Percentiles rank a stretch among this genome's conserved stretches.
Conservation (phyloP, 139 green algal genomes). For the Auxenochlorella pyrenoidosa region DNA sequence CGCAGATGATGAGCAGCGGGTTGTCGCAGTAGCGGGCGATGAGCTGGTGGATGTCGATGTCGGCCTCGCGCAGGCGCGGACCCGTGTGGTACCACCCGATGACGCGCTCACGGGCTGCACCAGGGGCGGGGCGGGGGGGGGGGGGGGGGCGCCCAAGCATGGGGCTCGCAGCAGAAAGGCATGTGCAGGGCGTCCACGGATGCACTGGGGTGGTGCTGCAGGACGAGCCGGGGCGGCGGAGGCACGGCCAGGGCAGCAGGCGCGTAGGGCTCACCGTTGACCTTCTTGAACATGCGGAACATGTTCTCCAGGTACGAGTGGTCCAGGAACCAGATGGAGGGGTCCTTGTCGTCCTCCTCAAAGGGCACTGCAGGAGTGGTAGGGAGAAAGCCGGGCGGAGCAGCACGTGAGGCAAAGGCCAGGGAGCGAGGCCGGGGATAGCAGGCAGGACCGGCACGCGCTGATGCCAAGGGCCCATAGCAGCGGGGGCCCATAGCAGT, state of each 20-base stretch:
- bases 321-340: slow-evolving; percentile 99
- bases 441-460: too few species aligned
- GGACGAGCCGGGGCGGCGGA: not conserved
- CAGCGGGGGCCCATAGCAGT: too few species aligned
- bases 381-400: not conserved
- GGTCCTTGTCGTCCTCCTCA: slow-evolving; percentile 97
- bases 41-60: slow-evolving; percentile 95
- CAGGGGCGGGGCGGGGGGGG: not conserved
- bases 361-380: slow-evolving; percentile 87
- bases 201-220: not conserved
- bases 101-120: slow-evolving; percentile 89
- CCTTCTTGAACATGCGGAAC: slow-evolving; percentile 99
- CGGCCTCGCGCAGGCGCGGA: slow-evolving; percentile 89
- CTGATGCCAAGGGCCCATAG: too few species aligned
- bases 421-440: not conserved
- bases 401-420: too few species aligned
- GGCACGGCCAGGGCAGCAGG: not conserved
- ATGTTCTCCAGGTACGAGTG: slow-evolving; percentile 98
- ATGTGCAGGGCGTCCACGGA: not conserved
- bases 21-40: slow-evolving; percentile 82
- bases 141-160: not conserved
- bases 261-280: slow-evolving; percentile 84
- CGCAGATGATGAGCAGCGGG: slow-evolving; percentile 95
- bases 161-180: too few species aligned
- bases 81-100: slow-evolving; percentile 99